A percentile compares a stretch with the other conserved stretches of the same genome.
These are phyloP conservation scores for Cercospora sojina DNA, from an alignment of 2,329 filamentous ascomycete genomes.

Conservation along the genomic window DNA sequence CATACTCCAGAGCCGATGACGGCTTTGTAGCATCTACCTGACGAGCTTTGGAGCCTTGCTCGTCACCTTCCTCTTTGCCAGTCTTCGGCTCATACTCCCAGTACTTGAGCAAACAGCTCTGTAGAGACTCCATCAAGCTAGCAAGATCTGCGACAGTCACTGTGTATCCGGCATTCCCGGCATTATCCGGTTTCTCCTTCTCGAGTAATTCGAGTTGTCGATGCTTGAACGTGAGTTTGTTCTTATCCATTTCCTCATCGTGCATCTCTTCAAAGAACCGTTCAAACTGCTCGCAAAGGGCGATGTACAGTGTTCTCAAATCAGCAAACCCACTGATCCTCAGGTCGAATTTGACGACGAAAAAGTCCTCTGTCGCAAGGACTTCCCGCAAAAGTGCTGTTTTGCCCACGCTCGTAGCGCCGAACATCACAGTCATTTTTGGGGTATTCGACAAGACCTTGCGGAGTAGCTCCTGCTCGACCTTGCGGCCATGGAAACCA, in stretches of 20 bases:
- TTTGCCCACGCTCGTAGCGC: conserved; percentile 25
- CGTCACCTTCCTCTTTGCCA: not conserved
- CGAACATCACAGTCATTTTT: conserved; percentile 24
- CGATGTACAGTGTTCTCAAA: conserved; percentile 20
- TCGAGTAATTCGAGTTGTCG: conserved; percentile 19
- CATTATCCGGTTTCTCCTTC: conserved; percentile 21
- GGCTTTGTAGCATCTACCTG: conserved; percentile 15
- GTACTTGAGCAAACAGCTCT: conserved; percentile 25
- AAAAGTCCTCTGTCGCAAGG: conserved; percentile 25
- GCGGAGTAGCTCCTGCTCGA: conserved; percentile 19
- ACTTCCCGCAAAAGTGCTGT: conserved; percentile 24
- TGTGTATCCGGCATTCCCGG: conserved; percentile 17
- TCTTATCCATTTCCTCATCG: conserved; percentile 26
- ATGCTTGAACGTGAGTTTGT: conserved; percentile 22
- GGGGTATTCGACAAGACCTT: conserved; percentile 22
- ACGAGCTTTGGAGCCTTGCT: not conserved
- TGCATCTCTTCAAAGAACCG: conserved; percentile 24
- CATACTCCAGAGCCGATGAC: not conserved
- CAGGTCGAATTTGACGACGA: conserved; percentile 25
- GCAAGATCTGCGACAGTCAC: conserved; percentile 24
- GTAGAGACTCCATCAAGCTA: conserved; percentile 24
- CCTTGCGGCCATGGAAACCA: conserved; percentile 22
- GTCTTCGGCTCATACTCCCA: conserved; percentile 21
- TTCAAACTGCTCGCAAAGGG: conserved; percentile 23
- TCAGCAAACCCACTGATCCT: conserved; percentile 25